A percentile compares a stretch with the other conserved stretches of the same genome.
These are phyloP conservation scores for Effrenium voratum DNA, from an alignment of 73 alveolate species.

Conservation along the genomic window DNA sequence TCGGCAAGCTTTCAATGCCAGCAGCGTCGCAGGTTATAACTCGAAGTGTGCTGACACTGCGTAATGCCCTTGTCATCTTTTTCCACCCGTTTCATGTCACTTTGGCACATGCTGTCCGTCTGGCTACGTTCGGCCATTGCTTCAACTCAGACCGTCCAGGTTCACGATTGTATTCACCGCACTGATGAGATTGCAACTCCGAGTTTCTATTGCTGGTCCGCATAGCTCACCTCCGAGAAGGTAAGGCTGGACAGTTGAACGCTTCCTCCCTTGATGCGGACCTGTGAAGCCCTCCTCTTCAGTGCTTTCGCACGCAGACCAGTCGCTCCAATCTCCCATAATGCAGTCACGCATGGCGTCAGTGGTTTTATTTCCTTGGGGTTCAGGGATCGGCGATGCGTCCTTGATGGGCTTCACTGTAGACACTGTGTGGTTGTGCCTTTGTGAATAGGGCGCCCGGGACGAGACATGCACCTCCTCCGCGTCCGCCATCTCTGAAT, in stretches of 20 bases:
- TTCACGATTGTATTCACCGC: constrained; percentile 61
- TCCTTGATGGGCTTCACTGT: constrained; percentile 33
- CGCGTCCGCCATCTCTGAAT: constrained; percentile 17
- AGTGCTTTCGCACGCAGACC: constrained; percentile 43
- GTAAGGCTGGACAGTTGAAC: constrained; percentile 37
- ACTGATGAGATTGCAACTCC: constrained; percentile 45
- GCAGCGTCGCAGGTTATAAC: too few species aligned
- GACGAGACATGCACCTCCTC: neutral
- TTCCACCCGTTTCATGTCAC: too few species aligned
- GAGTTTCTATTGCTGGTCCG: constrained; percentile 23
- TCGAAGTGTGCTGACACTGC: too few species aligned
- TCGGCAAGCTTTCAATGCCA: too few species aligned
- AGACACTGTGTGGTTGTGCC: neutral
- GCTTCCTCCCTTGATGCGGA: constrained; percentile 46
- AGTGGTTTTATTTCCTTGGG: neutral
- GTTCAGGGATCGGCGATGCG: constrained; percentile 49
- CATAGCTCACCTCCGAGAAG: constrained; percentile 34
- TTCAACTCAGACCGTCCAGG: too few species aligned
- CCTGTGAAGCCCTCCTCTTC: constrained; percentile 29
- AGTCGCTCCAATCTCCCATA: constrained; percentile 66
- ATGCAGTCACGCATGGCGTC: constrained; percentile 53
- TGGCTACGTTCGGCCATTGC: too few species aligned
- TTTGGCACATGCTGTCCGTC: too few species aligned
- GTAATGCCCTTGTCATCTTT: too few species aligned
- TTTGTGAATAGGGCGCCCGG: neutral